Evolutionary conservation across 192 early-diverging fungal genomes (phyloP).

Genomic region (Coemansia sp.): DNA sequence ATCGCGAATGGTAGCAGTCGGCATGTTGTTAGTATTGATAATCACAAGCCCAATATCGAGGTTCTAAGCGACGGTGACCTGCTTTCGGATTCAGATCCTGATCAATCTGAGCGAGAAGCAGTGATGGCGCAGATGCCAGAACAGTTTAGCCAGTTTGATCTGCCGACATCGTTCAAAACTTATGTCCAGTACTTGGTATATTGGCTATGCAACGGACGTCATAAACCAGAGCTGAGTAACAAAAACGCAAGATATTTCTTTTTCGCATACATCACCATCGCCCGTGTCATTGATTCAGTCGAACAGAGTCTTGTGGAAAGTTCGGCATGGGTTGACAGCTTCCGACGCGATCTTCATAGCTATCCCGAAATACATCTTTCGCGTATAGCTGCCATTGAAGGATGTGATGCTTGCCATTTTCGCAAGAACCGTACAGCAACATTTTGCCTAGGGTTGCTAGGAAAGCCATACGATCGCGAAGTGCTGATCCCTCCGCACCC

Average conservation of each 20-base stretch:
- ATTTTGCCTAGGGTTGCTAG: constrained; percentile 28
- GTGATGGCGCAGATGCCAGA: constrained; percentile 32
- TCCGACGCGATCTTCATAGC: constrained; percentile 24
- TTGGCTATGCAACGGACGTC: constrained; percentile 43
- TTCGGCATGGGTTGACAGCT: constrained; percentile 42
- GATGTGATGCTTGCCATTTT: constrained; percentile 51
- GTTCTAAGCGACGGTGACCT: background rate
- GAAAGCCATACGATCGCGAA: constrained; percentile 27
- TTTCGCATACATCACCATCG: constrained; percentile 39
- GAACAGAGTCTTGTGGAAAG: constrained; percentile 49
- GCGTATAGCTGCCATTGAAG: constrained; percentile 18
- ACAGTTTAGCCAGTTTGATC: constrained; percentile 41
- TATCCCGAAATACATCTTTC: constrained; percentile 20
- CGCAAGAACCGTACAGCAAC: constrained; percentile 43
- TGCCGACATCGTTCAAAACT: constrained; percentile 44
- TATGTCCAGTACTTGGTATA: constrained; percentile 51
- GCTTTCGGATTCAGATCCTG: background rate
- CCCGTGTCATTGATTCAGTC: constrained; percentile 36
- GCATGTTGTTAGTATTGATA: background rate
- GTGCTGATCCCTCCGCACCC: constrained; percentile 30
- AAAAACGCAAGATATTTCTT: constrained; percentile 40
- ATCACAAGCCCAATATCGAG: background rate
- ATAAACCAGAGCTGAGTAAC: constrained; percentile 14
- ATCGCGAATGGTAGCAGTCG: background rate
- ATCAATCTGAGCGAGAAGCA: background rate